phyloP scores from a whole-genome alignment of 495 filamentous ascomycete species.

The Trypethelium eluteriae region DNA sequence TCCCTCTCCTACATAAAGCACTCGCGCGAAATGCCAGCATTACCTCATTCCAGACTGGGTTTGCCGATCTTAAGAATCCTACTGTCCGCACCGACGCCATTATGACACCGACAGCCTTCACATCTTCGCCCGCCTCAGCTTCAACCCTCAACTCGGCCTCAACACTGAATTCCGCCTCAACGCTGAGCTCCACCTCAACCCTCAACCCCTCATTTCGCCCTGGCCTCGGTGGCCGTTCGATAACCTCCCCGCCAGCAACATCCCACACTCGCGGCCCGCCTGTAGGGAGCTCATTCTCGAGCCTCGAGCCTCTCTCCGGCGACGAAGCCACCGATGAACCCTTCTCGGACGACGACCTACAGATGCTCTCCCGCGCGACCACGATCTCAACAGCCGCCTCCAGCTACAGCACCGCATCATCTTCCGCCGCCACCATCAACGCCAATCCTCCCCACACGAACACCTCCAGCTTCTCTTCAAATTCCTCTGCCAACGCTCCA shows the following conservation, averaged over 20 bases:
- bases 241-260: slow-evolving; percentile 30
- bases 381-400: slow-evolving; percentile 13
- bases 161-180: not conserved
- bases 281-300: slow-evolving; percentile 23
- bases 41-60: slow-evolving; percentile 81
- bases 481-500: not conserved
- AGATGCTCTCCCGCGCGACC: slow-evolving; percentile 27
- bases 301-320: slow-evolving; percentile 20
- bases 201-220: slow-evolving; percentile 22
- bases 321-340: slow-evolving; percentile 27
- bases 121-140: slow-evolving; percentile 26
- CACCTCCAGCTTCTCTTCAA: not conserved
- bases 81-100: slow-evolving; percentile 35
- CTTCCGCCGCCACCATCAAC: not conserved
- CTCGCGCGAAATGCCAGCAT: slow-evolving; percentile 61
- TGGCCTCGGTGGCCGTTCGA: slow-evolving; percentile 34
- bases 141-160: not conserved
- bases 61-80: slow-evolving; percentile 56
- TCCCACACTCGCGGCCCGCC: slow-evolving; percentile 11
- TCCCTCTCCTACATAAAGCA: slow-evolving; percentile 82
- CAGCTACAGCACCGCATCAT: slow-evolving; percentile 9
- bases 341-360: slow-evolving; percentile 37
- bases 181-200: slow-evolving; percentile 1
- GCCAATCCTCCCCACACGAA: not conserved
- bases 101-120: slow-evolving; percentile 55